A percentile compares a stretch with the other conserved stretches of the same genome.
phyloP scores from a whole-genome alignment of 1,284 basidiomycete genomes.

The Trametes sp. region DNA sequence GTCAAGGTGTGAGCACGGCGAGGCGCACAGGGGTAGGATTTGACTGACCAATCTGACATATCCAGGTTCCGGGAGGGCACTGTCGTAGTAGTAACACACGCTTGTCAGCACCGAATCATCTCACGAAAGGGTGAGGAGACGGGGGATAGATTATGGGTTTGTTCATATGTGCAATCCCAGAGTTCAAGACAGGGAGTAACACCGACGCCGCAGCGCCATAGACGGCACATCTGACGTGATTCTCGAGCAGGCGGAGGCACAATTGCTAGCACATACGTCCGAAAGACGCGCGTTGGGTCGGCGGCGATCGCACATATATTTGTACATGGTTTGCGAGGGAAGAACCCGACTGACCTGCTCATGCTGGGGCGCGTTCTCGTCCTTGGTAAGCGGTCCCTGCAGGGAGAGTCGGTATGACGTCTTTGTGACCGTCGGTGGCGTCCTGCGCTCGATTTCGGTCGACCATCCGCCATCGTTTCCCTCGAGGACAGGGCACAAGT shows the following conservation, averaged over 20 bases:
- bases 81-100: constrained; percentile 42
- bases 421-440: constrained; percentile 44
- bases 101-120: constrained; percentile 4
- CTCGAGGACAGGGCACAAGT: constrained; percentile 43
- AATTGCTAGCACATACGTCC: no score
- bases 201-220: no score
- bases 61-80: constrained; percentile 47
- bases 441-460: constrained; percentile 34
- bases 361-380: constrained; percentile 33
- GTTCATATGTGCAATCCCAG: no score
- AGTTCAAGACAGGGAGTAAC: no score
- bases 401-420: constrained; percentile 41
- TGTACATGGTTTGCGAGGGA: neutral
- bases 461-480: constrained; percentile 33
- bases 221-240: no score
- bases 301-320: neutral
- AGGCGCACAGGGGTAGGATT: neutral
- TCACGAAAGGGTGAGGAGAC: neutral
- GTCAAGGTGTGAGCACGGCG: neutral
- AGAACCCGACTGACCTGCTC: constrained; percentile 39
- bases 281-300: neutral
- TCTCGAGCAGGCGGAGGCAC: no score
- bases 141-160: no score
- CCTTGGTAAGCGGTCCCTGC: constrained; percentile 36
- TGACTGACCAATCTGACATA: constrained; percentile 44